Evolutionary conservation across 139 green algal genomes (phyloP).

Genomic region (Penium margaritaceum): DNA sequence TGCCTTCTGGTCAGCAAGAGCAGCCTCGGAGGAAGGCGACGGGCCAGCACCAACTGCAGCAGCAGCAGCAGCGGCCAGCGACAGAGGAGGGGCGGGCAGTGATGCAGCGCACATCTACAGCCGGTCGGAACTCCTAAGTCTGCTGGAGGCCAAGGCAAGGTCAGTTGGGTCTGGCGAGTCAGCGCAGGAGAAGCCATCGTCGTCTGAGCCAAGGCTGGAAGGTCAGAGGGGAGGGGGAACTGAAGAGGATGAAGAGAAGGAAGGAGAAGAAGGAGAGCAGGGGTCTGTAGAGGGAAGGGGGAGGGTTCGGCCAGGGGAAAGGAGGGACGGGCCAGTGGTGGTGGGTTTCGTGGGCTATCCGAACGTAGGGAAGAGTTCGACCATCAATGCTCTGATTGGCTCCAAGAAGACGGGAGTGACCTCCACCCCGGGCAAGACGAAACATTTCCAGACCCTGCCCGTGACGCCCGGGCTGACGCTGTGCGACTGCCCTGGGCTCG

Average conservation of each 20-base stretch:
- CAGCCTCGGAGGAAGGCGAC: neutral
- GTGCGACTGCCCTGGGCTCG: slow-evolving; percentile 85
- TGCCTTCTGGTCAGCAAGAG: slow-evolving; percentile 50
- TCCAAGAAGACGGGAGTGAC: slow-evolving; percentile 90
- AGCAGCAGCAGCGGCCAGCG: neutral
- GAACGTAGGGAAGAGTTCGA: slow-evolving; percentile 91
- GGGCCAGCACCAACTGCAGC: slow-evolving; percentile 30
- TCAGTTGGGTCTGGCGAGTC: neutral
- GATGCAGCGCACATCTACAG: neutral
- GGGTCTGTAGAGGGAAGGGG: neutral
- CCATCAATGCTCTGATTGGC: slow-evolving; percentile 91
- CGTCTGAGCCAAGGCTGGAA: neutral
- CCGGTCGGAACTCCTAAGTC: neutral
- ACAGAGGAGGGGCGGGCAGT: neutral
- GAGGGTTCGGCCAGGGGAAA: neutral
- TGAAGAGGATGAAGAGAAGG: no score
- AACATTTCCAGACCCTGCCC: slow-evolving; percentile 94
- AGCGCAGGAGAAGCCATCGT: neutral
- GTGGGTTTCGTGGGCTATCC: slow-evolving; percentile 80
- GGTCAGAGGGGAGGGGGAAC: neutral
- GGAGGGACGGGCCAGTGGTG: no score
- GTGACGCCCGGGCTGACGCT: slow-evolving; percentile 66
- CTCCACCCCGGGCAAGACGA: slow-evolving; percentile 93
- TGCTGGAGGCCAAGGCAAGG: neutral
- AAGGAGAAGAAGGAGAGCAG: neutral